phyloP scores from a whole-genome alignment of 495 filamentous ascomycete species.

The Xylaria acuta region DNA sequence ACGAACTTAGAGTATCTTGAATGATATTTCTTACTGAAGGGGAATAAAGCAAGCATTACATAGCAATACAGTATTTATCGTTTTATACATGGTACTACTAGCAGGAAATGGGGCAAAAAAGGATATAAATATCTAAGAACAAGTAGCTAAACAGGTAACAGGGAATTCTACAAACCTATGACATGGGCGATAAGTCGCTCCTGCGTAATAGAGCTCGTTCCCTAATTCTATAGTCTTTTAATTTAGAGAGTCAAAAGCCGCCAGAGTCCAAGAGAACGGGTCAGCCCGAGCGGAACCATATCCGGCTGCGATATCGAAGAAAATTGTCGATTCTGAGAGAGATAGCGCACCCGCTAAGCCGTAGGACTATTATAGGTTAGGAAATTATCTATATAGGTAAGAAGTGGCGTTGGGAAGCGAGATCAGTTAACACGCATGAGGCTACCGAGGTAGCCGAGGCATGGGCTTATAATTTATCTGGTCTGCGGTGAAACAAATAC shows the following conservation, averaged over 20 bases:
- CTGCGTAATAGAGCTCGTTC: too few species aligned
- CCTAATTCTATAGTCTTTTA: too few species aligned
- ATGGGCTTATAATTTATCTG: too few species aligned
- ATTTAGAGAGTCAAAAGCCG: too few species aligned
- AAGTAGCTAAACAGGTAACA: background rate
- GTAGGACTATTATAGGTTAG: too few species aligned
- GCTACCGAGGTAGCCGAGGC: too few species aligned
- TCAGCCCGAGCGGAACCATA: background rate
- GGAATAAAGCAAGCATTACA: background rate
- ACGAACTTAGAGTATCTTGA: background rate
- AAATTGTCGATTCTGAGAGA: background rate
- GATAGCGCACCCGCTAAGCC: too few species aligned
- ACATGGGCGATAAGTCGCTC: background rate
- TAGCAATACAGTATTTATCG: background rate
- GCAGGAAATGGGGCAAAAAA: background rate
- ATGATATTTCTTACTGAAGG: background rate
- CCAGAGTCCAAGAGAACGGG: background rate
- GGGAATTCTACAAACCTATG: background rate
- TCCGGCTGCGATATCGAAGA: background rate
- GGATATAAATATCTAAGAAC: background rate
- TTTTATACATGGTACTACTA: background rate
- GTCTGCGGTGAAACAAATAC: background rate
- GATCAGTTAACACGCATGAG: too few species aligned
- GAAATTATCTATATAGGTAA: too few species aligned
- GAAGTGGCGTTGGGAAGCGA: too few species aligned